A percentile compares a stretch with the other conserved stretches of the same genome.
These are phyloP conservation scores for Nemania abortiva DNA, from an alignment of 2,329 filamentous ascomycete species.

Conservation along the genomic window DNA sequence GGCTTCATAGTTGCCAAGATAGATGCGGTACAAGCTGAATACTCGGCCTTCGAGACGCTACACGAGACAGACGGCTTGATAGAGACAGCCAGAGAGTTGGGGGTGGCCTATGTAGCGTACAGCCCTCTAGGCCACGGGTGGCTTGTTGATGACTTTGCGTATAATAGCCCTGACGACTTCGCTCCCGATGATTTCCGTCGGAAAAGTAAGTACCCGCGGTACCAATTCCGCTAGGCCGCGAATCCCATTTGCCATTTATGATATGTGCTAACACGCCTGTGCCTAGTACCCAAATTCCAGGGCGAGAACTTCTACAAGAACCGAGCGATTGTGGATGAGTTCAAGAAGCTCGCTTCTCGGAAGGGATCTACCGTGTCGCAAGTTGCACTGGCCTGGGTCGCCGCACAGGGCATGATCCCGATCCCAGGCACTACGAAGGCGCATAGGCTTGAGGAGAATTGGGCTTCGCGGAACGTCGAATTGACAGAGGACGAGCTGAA, in stretches of 20 bases:
- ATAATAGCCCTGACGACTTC: constrained; percentile 11
- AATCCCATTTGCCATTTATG: too few relatives aligned
- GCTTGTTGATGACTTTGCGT: constrained; percentile 8
- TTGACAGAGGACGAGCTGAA: constrained; percentile 8
- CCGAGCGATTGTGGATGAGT: constrained; percentile 1
- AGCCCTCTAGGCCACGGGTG: constrained; percentile 4
- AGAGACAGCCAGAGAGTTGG: background rate
- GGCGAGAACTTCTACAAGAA: constrained; percentile 19
- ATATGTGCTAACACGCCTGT: background rate
- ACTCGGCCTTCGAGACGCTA: constrained; percentile 9
- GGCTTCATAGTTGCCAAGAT: constrained; percentile 9
- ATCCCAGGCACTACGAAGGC: constrained; percentile 15
- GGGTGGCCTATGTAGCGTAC: constrained; percentile 9
- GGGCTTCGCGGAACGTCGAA: constrained; percentile 2
- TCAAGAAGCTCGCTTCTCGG: constrained; percentile 8
- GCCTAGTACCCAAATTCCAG: constrained; percentile 7
- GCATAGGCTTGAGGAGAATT: constrained; percentile 7
- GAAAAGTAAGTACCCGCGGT: background rate
- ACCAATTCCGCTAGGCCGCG: background rate
- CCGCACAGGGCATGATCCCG: constrained; percentile 11
- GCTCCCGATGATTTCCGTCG: constrained; percentile 12
- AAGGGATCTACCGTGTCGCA: background rate
- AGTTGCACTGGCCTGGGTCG: constrained; percentile 17
- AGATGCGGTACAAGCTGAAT: constrained; percentile 10
- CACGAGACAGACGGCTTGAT: constrained; percentile 10